phyloP scores from a whole-genome alignment of 2,329 filamentous ascomycete species.

The Trichoderma koningii region DNA sequence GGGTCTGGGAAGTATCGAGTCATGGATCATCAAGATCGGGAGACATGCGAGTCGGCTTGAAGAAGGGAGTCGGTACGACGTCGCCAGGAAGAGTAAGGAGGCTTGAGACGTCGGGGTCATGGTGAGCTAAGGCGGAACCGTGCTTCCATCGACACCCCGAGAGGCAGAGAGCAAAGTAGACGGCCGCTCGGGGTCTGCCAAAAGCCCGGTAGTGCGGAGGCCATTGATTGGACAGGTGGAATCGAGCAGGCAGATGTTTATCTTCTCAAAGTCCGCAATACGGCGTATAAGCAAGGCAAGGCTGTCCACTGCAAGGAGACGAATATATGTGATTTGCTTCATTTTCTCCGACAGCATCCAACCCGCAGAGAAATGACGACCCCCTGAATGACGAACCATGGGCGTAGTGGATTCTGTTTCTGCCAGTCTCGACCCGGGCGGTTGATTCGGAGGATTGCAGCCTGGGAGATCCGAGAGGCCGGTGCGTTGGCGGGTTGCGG shows the following conservation, averaged over 20 bases:
- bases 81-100: neutral
- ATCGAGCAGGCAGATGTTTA: neutral
- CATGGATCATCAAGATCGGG: conserved; percentile 9
- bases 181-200: conserved; percentile 6
- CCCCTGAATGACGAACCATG: neutral
- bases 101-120: neutral
- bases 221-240: conserved; percentile 12
- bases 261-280: conserved; percentile 7
- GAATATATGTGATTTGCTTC: too few relatives aligned
- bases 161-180: neutral
- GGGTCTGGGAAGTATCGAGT: conserved; percentile 1
- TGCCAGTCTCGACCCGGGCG: neutral
- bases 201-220: conserved; percentile 3
- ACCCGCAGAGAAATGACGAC: neutral
- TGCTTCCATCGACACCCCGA: conserved; percentile 8
- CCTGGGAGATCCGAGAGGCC: conserved; percentile 2
- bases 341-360: neutral
- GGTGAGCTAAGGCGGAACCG: neutral
- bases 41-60: neutral
- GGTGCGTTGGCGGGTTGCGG: conserved; percentile 4
- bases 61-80: neutral
- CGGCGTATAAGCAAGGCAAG: neutral
- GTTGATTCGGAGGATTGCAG: neutral
- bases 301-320: neutral
- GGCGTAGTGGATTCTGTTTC: neutral